Base-by-base conservation (phyloP, 2,329 filamentous ascomycete species). In the Aspergillus sp. region DNA sequence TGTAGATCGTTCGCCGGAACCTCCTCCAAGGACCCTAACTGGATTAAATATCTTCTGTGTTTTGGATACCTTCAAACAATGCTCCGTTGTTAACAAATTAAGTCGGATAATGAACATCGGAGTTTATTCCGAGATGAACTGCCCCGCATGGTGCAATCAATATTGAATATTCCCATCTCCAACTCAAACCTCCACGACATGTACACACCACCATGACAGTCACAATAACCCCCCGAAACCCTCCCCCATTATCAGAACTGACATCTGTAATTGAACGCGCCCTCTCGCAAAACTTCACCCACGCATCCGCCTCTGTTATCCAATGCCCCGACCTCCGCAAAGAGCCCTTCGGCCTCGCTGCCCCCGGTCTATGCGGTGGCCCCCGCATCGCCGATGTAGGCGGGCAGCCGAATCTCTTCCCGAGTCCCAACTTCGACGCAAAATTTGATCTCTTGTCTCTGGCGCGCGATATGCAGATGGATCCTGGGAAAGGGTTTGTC, bases 301-400 rank as follows among this genome's bases (percentile, higher is more conserved):
- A 40, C 9, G 56, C 35, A 12, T 17, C 3, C n/a, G 50, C 50
- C 6, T 25, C 48, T 35, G 43, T 56, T 7, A n/a, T 8, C 7
- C 44, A 33, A 40, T 55, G 52, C n/a, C 57, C 57, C 37, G 57
- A 59, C 8, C 53, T 56, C 0, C 57, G 57, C 4, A 8, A 56
- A 1, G 25, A 44, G 1, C 57, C 57, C 2, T 59, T 56, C 48
- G 41, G 43, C n/a, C 52, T 59, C 14, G 47, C 50, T 2, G 68
- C 70, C 4, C 53, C 69, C 2, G 79, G 79, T 0, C 68, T 81
- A 8, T 73, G 66, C 5, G 78, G 79, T 1, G 68, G 70, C 3
- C 66, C 72, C 33, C 69, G 69, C 39, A 69, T 80, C 5, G 77
- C 74, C 15, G 79, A 81, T 48, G 66, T 81, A 19, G 79, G 79